phyloP scores from a whole-genome alignment of 768 basidiomycete genomes.

The Termitomyces sp. region DNA sequence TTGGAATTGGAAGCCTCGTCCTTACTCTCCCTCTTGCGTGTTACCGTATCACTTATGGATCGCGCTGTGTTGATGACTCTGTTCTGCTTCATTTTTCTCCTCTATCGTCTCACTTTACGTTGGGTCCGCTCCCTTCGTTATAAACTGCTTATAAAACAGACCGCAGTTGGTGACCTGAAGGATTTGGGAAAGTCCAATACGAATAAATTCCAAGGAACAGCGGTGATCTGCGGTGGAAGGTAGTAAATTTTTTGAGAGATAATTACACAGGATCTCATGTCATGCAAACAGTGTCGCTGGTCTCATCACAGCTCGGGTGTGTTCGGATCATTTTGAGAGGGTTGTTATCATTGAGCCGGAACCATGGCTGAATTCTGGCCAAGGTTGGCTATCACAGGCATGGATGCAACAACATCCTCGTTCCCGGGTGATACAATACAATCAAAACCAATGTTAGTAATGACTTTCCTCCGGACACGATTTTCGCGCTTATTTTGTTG shows the following conservation, averaged over 20 bases:
- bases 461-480: background rate
- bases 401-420: slow-evolving; percentile 13
- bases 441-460: slow-evolving; percentile 15
- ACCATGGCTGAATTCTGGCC: slow-evolving; percentile 17
- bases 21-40: background rate
- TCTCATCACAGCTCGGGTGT: slow-evolving; percentile 23
- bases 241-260: background rate
- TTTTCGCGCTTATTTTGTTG: background rate
- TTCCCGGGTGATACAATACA: slow-evolving; percentile 21
- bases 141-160: background rate
- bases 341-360: slow-evolving; percentile 28
- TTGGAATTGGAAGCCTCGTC: background rate
- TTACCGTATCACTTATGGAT: background rate
- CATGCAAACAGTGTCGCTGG: slow-evolving; percentile 21
- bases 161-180: background rate
- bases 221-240: background rate
- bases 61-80: background rate
- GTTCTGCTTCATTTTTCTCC: background rate
- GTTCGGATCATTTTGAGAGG: slow-evolving; percentile 24
- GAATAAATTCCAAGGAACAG: background rate
- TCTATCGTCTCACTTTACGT: background rate
- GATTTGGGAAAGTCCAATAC: background rate
- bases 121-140: background rate
- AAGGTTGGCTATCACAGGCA: slow-evolving; percentile 13
- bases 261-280: background rate